Evolutionary conservation across 345 rosid genomes (phyloP).

Genomic region (Viola odorata): DNA sequence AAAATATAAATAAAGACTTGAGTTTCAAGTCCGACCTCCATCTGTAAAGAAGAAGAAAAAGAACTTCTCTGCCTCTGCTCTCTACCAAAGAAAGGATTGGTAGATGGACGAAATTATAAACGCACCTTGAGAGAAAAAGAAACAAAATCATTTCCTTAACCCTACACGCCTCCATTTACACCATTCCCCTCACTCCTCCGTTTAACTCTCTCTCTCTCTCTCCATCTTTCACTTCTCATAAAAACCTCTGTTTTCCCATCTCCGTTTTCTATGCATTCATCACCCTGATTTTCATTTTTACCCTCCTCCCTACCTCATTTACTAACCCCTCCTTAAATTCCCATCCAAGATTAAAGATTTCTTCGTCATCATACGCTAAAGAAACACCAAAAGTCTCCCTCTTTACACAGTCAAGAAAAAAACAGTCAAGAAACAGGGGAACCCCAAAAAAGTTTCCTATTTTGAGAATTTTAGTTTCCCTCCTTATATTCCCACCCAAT

Average conservation of each 20-base stretch:
- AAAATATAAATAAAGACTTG: no score
- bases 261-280: slow-evolving; percentile 14
- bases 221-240: slow-evolving; percentile 10
- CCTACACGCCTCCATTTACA: slow-evolving; percentile 30
- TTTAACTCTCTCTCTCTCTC: slow-evolving; percentile 3
- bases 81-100: background rate
- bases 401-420: slow-evolving; percentile 11
- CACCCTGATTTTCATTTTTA: slow-evolving; percentile 1
- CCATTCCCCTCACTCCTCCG: background rate
- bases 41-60: no score
- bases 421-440: slow-evolving; percentile 18
- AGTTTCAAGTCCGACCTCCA: no score
- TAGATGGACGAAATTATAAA: slow-evolving; percentile 7
- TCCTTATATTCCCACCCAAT: background rate
- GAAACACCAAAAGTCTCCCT: slow-evolving; percentile 17
- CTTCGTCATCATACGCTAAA: slow-evolving; percentile 1
- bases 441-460: background rate
- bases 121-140: slow-evolving; percentile 20
- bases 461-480: background rate
- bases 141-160: slow-evolving; percentile 28
- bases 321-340: slow-evolving; percentile 14
- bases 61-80: background rate
- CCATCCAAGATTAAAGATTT: background rate
- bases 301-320: background rate
- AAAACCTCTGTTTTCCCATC: slow-evolving; percentile 8